Evolutionary conservation across 768 basidiomycete genomes (phyloP), one percentile per base, ranked within the genome.

Genomic region (Butyriboletus loyo): DNA sequence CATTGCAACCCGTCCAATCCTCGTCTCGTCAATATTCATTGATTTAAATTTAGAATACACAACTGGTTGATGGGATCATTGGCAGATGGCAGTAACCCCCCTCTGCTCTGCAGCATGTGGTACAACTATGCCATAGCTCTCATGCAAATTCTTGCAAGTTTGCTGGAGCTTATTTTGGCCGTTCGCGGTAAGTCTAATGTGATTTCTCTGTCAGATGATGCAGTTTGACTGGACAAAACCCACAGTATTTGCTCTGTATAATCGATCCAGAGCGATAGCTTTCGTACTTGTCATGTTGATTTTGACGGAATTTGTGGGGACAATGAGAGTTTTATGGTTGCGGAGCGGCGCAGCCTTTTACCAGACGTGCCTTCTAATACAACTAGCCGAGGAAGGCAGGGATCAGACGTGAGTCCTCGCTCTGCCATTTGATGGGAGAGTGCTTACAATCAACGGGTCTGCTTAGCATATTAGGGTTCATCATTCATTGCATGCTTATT

Each of bases 211-310:
- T 19, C 27, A 8, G 28, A 32, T 9, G n/a, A 30, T 17, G 34
- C 24, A 32, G 37, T 21, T 27, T 25, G 13, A 37, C 6, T 50
- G 25, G 27, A 56, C 32, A 27, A 35, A 7, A 0, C 13, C 13
- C 21, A 42, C 46, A 62, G 61, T 63, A 10, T 56, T 50, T 32
- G 57, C 61, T 10, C 46, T 63, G 1, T 62, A 62, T 27, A 61
- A 63, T 19, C 51, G 52, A 45, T 63, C 56, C 13, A 54, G 22
- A 21, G 52, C 15, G 17, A 17, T 65, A 21, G 54, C 22, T 13
- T 24, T 58, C 27, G 8, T 58, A 3, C 22, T 63, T 8, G 19
- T 5, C 5, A 19, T 45, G 25, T 41, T 57, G 41, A 49, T 59
- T 24, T 8, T 50, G 24, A 19, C 21, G 5, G 57, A 58, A 32